Evolutionary conservation across 2,329 filamentous ascomycete species (phyloP), one percentile per base, ranked within the genome.

Genomic region (Trichoderma brevicompactum): DNA sequence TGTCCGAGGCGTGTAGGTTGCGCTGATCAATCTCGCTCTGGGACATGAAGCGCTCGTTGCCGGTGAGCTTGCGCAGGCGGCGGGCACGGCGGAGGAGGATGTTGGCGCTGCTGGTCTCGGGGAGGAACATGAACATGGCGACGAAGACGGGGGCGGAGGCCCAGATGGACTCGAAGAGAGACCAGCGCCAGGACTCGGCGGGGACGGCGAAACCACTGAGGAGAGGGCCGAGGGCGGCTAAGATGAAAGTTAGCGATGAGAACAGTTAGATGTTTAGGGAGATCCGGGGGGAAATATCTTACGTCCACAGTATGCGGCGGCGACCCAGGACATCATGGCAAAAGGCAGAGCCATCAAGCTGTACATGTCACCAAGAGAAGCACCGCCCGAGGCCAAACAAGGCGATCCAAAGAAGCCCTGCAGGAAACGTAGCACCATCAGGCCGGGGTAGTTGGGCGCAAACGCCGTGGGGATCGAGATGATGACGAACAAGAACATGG

Each of bases 401-500:
- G 88, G 89, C 7, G 82, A 85, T 8, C 88, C 87, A 69, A 89
- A 88, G 79, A 90, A 88, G 1, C 87, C 88, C 66, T 86, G 85
- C 4, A 90, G 75, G 75, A 89, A 89, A 1, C 88, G 82, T 2
- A 88, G 78, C 2, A 89, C 85, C 70, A 90, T 81, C 9, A 92
- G 79, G 0, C 87, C 87, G 0, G 85, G 77, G 60, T 87, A 89
- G 77, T 87, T 89, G 50, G 83, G 76, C 3, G 86, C 86, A 0
- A 91, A 74, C 0, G 87, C 86, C 0, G 88, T 85, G 0, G 89
- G 88, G 15, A 92, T 82, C 6, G 83, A 86, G 10, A 92, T 75
- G 67, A 91, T 82, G 55, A 89, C 85, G 73, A 91, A 92, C 34
- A 92, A 78, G 65, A 84, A 83, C 78, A 92, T 89, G 9, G 88